phyloP scores from a whole-genome alignment of 495 filamentous ascomycete genomes.

The Penicillium longicatenatum region DNA sequence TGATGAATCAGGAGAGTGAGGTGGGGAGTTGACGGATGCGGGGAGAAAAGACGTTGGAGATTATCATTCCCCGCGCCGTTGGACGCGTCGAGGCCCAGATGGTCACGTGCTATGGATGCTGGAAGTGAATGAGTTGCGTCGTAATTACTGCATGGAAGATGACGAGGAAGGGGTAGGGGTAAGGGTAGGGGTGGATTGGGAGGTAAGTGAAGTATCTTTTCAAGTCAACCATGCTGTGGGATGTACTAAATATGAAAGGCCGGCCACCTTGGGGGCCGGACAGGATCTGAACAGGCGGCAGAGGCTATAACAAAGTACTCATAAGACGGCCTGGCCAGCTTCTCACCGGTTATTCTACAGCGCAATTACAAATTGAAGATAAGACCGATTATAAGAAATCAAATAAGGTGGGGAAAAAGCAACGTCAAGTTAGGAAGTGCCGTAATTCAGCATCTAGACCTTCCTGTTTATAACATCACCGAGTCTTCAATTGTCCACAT shows the following conservation, averaged over 20 bases:
- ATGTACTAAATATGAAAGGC: background rate
- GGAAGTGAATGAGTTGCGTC: background rate
- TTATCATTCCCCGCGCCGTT: slow-evolving; percentile 9
- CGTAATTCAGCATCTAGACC: slow-evolving; percentile 1
- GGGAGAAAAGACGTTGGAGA: slow-evolving; percentile 4
- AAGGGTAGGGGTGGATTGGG: background rate
- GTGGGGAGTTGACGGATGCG: slow-evolving; percentile 4
- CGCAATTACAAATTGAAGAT: background rate
- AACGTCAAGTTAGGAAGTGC: background rate
- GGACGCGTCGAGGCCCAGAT: slow-evolving; percentile 6
- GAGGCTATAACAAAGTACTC: background rate
- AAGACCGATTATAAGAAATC: background rate
- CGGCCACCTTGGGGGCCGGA: background rate
- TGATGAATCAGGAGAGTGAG: background rate
- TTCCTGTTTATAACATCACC: background rate
- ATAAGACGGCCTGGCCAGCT: background rate
- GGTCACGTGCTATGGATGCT: slow-evolving; percentile 1
- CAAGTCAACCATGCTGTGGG: background rate
- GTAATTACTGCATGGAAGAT: background rate
- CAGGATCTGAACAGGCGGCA: background rate
- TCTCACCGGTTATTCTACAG: background rate
- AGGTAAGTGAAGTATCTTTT: background rate
- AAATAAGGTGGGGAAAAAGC: background rate
- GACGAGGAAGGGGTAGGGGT: no score
- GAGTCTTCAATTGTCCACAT: background rate